Evolutionary conservation across 305 asterid species (phyloP).

Genomic region (Fraxinus ornus): DNA sequence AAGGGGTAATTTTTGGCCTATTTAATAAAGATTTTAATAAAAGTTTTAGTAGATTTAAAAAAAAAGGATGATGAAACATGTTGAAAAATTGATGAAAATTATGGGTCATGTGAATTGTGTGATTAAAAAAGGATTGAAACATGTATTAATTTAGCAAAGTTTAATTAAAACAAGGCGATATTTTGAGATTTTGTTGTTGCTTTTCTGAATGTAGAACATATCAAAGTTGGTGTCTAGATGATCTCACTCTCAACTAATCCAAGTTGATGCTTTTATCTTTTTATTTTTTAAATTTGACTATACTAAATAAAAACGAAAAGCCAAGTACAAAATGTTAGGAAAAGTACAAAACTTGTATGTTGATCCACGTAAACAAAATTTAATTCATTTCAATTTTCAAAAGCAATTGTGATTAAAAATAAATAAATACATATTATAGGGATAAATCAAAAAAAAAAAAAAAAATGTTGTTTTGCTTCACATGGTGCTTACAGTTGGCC

Average conservation of each 20-base stretch:
- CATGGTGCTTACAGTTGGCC: neutral
- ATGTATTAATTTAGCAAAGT: no score
- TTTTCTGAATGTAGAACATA: neutral
- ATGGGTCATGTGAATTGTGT: no score
- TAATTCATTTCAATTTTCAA: neutral
- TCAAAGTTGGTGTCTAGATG: neutral
- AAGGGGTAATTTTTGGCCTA: neutral
- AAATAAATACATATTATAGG: neutral
- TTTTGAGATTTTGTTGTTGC: neutral
- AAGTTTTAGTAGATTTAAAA: no score
- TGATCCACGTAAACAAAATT: no score
- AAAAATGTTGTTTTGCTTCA: neutral
- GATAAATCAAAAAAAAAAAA: no score
- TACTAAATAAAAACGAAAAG: neutral
- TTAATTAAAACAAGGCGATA: no score
- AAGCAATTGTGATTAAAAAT: neutral
- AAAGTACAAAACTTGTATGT: neutral
- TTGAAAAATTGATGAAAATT: no score
- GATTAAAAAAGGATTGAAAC: no score
- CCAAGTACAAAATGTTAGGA: neutral
- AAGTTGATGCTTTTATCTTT: no score
- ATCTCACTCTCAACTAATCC: neutral
- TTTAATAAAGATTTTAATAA: no score
- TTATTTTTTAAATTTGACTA: no score
- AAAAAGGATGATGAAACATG: no score